Evolutionary conservation across 495 filamentous ascomycete species (phyloP).

Genomic region (Talaromyces borbonicus): DNA sequence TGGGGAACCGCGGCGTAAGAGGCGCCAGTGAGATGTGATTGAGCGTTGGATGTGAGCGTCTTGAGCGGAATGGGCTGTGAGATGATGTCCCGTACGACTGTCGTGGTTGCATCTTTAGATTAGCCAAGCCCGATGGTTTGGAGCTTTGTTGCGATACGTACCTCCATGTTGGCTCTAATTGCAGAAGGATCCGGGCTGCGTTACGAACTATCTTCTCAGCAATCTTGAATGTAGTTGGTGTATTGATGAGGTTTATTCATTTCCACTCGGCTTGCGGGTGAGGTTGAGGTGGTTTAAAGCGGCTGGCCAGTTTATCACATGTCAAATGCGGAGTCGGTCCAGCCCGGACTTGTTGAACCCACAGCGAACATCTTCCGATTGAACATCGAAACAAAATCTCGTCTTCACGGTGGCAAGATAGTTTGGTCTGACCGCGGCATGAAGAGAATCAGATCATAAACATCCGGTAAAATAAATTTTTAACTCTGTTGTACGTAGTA

Average conservation of each 20-base stretch:
- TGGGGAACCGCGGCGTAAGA: conserved; percentile 54
- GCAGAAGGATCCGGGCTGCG: no score
- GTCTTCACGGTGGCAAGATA: not conserved
- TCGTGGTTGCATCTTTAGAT: no score
- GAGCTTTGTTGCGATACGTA: no score
- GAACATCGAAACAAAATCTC: not conserved
- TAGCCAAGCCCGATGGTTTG: no score
- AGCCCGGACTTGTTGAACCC: not conserved
- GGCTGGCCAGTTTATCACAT: conserved; percentile 6
- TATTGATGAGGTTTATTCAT: not conserved
- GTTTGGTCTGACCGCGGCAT: no score
- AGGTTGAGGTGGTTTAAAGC: not conserved
- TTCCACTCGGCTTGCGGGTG: no score
- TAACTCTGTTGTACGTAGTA: no score
- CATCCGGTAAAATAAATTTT: no score
- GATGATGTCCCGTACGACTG: conserved; percentile 6
- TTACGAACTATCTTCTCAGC: no score
- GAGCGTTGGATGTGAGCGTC: conserved; percentile 38
- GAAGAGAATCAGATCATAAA: no score
- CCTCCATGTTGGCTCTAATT: no score
- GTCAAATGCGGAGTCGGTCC: conserved; percentile 5
- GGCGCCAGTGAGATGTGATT: conserved; percentile 49
- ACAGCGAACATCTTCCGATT: not conserved
- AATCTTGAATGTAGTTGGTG: no score
- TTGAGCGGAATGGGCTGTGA: conserved; percentile 27